phyloP scores from a whole-genome alignment of 164 flowering plant genomes.

The Nelumbo lutea region DNA sequence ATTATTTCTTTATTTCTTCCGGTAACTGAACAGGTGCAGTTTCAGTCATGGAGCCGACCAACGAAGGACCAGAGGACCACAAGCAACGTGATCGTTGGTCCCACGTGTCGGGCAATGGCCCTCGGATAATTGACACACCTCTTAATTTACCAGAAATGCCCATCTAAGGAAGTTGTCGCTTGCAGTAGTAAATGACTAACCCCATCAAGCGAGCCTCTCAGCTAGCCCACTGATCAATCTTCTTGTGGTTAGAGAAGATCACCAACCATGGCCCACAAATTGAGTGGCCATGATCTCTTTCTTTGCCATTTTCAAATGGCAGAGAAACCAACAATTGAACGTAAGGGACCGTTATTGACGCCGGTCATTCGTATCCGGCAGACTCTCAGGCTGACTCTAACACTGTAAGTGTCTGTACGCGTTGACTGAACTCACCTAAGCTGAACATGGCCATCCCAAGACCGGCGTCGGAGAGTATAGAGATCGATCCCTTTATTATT shows the following conservation, averaged over 20 bases:
- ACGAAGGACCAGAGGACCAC: neutral
- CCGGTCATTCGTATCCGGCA: too few relatives aligned
- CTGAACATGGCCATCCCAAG: slow-evolving; percentile 6
- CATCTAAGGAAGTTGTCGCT: neutral
- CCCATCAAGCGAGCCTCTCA: neutral
- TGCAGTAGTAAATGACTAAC: neutral
- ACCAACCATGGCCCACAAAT: neutral
- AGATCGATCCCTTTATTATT: slow-evolving; percentile 16
- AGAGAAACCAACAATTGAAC: neutral
- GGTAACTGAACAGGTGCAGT: too few relatives aligned
- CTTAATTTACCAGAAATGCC: neutral
- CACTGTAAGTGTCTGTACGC: too few relatives aligned
- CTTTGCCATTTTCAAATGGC: neutral
- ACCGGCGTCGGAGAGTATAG: slow-evolving; percentile 20
- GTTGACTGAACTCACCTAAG: neutral
- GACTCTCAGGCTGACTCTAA: too few relatives aligned
- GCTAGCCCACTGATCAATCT: neutral
- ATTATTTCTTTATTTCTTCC: too few relatives aligned
- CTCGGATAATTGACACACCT: too few relatives aligned
- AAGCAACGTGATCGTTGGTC: neutral
- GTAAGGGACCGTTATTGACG: neutral
- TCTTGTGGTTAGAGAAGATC: neutral
- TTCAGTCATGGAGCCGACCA: too few relatives aligned
- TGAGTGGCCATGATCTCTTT: neutral
- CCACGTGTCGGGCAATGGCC: neutral